Conservation (phyloP, 352 stramenopile genomes). For the Globisporangium paroecandrum region DNA sequence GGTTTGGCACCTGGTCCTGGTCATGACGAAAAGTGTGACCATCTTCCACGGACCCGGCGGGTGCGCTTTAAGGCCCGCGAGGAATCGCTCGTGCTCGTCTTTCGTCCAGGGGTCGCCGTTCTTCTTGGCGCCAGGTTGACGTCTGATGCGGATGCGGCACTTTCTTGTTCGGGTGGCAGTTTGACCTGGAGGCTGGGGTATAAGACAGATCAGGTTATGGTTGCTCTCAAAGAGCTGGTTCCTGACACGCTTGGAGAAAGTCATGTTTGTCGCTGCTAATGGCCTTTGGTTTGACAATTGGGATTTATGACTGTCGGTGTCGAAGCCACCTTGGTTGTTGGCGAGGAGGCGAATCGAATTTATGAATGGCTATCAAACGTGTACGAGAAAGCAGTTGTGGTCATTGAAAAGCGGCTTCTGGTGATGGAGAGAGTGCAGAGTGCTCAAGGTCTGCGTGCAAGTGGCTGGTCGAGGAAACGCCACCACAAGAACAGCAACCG, state of each 20-base stretch:
- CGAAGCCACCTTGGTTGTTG: no score
- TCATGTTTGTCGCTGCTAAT: background rate
- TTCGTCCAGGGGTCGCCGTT: background rate
- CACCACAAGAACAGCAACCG: no score
- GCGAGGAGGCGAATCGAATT: no score
- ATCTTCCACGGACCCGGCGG: background rate
- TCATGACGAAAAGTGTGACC: background rate
- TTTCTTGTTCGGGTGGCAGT: background rate
- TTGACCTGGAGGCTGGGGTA: background rate
- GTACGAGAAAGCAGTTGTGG: no score
- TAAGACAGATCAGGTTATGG: background rate
- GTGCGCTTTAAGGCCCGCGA: slow-evolving; percentile 36
- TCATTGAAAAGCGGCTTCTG: no score
- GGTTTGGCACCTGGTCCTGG: background rate
- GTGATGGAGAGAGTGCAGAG: no score
- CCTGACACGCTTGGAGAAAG: background rate
- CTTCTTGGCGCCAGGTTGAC: background rate
- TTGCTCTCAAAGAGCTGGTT: background rate
- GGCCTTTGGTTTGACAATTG: background rate
- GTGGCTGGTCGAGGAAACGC: no score
- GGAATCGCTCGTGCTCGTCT: slow-evolving; percentile 83
- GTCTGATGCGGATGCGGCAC: background rate
- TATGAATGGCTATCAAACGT: no score
- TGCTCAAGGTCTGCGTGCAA: no score
- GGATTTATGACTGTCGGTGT: no score